Base-by-base conservation (phyloP, 805 yeast species). In the Grigorovia humatica region DNA sequence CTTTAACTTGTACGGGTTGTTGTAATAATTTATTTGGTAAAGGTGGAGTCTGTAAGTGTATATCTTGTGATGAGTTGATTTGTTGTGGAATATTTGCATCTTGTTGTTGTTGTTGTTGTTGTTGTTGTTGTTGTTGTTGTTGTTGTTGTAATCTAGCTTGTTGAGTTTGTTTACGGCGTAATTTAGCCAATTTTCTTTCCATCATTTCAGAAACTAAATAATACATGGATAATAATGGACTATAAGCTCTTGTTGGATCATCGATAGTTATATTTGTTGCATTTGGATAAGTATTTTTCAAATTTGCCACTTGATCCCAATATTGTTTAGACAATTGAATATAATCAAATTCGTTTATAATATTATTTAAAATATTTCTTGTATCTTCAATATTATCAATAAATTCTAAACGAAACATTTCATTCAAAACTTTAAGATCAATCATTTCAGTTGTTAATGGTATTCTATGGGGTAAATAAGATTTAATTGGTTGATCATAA, bases 211-310 rank as follows among this genome's bases (percentile, higher is more conserved):
- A 83, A 17, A 89, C 96, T 56, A 93, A 74, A 62, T 80, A 84
- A 65, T 93, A 93, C 42, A 91, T 83, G 7, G 96, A 88, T 12
- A 91, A 70, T 56, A 90, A 74, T 0, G 99, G 98, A 68, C 90
- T 95, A 66, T 78, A 90, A 1, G 90, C 91, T 50, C 78, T 74
- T 0, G 96, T 86, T 15, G 98, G 97, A 67, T 88, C 93, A 1
- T 80, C 61, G 30, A 62, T 59, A 19, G 41, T 47, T 20, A 27
- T 12, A 23, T 48, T 48, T 2, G 52, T 45, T 17, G 47, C 43
- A 41, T 46, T 52, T 19, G 46, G 48, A 45, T 32, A 43, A 20
- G 1, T 42, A 27, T 41, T 41, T 32, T 55, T 57, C 35, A 53
- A 46, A 43, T 43, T 45, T 9, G 55, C 49, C n/a, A 60, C 52